Evolutionary conservation across 768 basidiomycete species (phyloP).

Genomic region (Leccinum subtestaceum): DNA sequence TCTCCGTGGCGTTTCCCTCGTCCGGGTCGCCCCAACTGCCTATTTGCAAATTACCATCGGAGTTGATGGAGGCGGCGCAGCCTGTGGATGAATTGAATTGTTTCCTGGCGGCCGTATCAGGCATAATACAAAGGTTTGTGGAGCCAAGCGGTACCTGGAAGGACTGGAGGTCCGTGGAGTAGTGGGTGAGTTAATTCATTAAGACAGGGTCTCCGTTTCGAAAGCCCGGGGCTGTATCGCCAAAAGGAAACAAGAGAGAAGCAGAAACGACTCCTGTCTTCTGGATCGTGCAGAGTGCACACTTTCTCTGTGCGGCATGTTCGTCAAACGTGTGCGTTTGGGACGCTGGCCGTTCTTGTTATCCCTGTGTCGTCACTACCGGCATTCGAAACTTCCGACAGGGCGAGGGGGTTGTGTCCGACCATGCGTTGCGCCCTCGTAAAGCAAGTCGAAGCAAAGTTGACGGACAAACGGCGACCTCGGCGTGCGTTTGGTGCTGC

Average conservation of each 20-base stretch:
- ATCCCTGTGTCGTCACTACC: conserved; percentile 14
- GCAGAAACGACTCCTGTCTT: neutral
- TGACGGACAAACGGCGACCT: neutral
- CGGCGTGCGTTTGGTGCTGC: conserved; percentile 10
- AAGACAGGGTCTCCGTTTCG: conserved; percentile 20
- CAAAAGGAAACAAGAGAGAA: neutral
- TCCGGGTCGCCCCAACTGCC: conserved; percentile 9
- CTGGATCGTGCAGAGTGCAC: neutral
- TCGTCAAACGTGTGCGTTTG: conserved; percentile 10
- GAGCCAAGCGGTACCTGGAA: conserved; percentile 9
- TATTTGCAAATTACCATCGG: conserved; percentile 27
- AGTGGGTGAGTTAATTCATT: conserved; percentile 2
- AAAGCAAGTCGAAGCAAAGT: neutral
- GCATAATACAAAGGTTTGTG: conserved; percentile 15
- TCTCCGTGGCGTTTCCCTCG: conserved; percentile 27
- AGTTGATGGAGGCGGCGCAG: conserved; percentile 21
- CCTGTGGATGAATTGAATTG: conserved; percentile 1
- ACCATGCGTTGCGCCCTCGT: conserved; percentile 8
- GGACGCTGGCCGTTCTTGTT: neutral
- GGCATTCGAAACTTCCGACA: neutral
- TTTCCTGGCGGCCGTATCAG: conserved; percentile 8
- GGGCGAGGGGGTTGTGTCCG: neutral
- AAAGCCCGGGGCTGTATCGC: conserved; percentile 2
- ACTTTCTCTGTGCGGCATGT: conserved; percentile 17
- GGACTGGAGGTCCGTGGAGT: conserved; percentile 24